Percentiles rank a stretch among this genome's conserved stretches.
Evolutionary conservation across 257 asterid species (phyloP).

Genomic region (Jacaranda mimosifolia): DNA sequence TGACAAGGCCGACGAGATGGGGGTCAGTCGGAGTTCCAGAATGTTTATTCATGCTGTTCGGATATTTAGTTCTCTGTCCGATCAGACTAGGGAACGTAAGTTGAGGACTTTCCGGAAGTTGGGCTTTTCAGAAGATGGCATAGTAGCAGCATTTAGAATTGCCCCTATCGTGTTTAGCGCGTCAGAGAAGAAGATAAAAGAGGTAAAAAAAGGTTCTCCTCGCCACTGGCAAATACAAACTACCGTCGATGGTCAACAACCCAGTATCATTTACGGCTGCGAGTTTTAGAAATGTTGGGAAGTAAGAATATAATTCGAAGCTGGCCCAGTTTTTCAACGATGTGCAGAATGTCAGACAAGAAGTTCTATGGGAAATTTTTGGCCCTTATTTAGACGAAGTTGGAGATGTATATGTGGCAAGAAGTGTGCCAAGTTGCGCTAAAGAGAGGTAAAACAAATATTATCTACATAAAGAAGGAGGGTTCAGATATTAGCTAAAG

Average conservation of each 20-base stretch:
- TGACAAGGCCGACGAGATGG: slow-evolving; percentile 30
- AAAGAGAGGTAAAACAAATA: not conserved
- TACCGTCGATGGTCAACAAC: not conserved
- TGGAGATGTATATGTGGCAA: slow-evolving; percentile 5
- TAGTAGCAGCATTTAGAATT: not conserved
- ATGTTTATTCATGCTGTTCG: slow-evolving; percentile 26
- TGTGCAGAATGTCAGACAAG: slow-evolving; percentile 5
- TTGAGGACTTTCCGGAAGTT: not conserved
- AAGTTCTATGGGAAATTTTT: slow-evolving; percentile 19
- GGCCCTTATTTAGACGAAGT: slow-evolving; percentile 10
- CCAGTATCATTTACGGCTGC: slow-evolving; percentile 8
- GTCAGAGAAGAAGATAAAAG: slow-evolving; percentile 26
- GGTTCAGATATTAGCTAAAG: no score
- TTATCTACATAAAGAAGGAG: not conserved
- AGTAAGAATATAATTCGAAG: not conserved
- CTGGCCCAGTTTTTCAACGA: not conserved
- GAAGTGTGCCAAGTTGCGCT: not conserved
- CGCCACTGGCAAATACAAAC: not conserved
- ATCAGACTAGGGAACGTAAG: slow-evolving; percentile 16
- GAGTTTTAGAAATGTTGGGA: not conserved
- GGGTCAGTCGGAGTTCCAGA: slow-evolving; percentile 17
- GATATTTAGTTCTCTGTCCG: slow-evolving; percentile 1
- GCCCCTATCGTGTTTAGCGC: slow-evolving; percentile 9
- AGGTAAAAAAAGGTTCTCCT: slow-evolving; percentile 3
- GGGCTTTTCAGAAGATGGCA: slow-evolving; percentile 14